Conservation (phyloP, 2,329 filamentous ascomycete genomes). For the Chaetomiaceae sp. region DNA sequence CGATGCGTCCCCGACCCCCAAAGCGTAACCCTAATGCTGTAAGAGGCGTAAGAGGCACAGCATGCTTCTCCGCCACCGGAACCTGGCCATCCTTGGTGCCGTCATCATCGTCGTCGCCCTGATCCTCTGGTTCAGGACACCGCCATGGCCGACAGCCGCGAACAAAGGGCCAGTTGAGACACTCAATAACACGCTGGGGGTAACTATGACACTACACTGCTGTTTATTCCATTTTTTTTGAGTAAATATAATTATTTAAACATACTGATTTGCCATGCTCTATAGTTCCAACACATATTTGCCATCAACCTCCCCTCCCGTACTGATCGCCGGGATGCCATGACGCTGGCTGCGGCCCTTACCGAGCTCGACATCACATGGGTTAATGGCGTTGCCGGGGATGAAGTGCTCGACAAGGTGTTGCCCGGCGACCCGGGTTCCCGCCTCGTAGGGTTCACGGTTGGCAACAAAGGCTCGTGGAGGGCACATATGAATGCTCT, state of each 20-base stretch:
- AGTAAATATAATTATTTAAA: no score
- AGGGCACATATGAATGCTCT: constrained; percentile 39
- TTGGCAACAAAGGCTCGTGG: constrained; percentile 37
- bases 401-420: constrained; percentile 36
- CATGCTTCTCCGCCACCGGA: constrained; percentile 2
- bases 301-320: constrained; percentile 48
- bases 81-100: not conserved
- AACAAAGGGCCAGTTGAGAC: not conserved
- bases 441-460: constrained; percentile 30
- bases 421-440: constrained; percentile 30
- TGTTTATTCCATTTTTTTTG: not conserved
- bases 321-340: constrained; percentile 48
- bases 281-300: constrained; percentile 49
- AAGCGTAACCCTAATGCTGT: not conserved
- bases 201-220: no score
- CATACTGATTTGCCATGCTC: not conserved
- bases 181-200: constrained; percentile 6
- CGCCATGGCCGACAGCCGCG: not conserved
- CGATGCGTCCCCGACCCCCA: not conserved
- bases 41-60: not conserved
- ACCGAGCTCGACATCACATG: constrained; percentile 43
- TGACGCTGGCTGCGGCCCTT: constrained; percentile 44
- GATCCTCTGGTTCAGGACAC: not conserved
- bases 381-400: constrained; percentile 42
- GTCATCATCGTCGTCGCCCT: not conserved